Evolutionary conservation across 371 early-diverging fungal genomes (phyloP).

Genomic region (Blastocladiella emersonii): DNA sequence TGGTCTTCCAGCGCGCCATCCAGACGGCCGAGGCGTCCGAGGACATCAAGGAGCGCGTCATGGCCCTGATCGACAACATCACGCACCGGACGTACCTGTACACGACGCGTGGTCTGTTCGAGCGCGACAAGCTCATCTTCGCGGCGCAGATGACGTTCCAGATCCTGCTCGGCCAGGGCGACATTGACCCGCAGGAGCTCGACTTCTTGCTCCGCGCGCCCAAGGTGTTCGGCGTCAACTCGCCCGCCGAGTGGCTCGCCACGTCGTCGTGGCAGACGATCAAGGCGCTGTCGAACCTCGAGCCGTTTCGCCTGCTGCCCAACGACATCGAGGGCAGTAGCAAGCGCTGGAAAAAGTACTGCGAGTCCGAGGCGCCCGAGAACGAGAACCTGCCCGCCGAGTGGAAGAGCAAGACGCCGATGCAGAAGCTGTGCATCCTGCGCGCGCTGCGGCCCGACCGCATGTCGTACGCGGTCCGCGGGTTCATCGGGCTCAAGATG

Average conservation of each 20-base stretch:
- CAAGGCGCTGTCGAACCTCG: slow-evolving; percentile 38
- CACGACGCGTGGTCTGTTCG: slow-evolving; percentile 45
- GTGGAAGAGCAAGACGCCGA: slow-evolving; percentile 46
- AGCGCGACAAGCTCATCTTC: slow-evolving; percentile 46
- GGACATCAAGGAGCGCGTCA: slow-evolving; percentile 44
- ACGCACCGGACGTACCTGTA: slow-evolving; percentile 39
- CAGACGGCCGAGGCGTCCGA: slow-evolving; percentile 34
- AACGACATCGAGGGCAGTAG: slow-evolving; percentile 43
- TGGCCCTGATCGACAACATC: slow-evolving; percentile 39
- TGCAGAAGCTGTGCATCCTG: slow-evolving; percentile 44
- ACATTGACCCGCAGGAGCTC: slow-evolving; percentile 34
- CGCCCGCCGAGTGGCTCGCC: slow-evolving; percentile 40
- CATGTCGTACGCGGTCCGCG: slow-evolving; percentile 42
- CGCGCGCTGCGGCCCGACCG: slow-evolving; percentile 43
- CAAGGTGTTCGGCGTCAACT: slow-evolving; percentile 22
- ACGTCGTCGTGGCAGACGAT: slow-evolving; percentile 32
- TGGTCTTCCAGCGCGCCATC: slow-evolving; percentile 46
- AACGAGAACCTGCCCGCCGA: slow-evolving; percentile 48
- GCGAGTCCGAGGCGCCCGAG: slow-evolving; percentile 43
- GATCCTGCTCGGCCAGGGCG: slow-evolving; percentile 31
- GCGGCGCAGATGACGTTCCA: slow-evolving; percentile 47
- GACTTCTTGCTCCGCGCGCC: slow-evolving; percentile 42
- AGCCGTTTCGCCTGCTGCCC: slow-evolving; percentile 32
- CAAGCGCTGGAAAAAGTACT: slow-evolving; percentile 51
- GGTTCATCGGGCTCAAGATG: slow-evolving; percentile 38